These are phyloP conservation scores for Saturnispora saitoi DNA, from an alignment of 805 yeast genomes.

Conservation along the genomic window DNA sequence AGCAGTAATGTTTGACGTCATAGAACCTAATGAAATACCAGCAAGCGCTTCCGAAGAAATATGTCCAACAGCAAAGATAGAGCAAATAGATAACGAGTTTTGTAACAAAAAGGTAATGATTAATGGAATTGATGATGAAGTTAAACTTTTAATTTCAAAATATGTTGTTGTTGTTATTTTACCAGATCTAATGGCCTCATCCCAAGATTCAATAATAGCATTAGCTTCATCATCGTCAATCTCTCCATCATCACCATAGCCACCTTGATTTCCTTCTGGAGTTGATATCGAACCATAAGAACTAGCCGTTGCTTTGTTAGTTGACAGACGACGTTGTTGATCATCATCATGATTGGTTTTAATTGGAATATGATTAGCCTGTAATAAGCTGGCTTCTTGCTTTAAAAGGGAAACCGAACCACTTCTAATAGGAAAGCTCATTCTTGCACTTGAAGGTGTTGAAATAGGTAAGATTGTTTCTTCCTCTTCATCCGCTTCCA, in stretches of 20 bases:
- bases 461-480: not conserved
- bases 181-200: slow-evolving; percentile 27
- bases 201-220: slow-evolving; percentile 27
- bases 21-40: slow-evolving; percentile 64
- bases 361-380: slow-evolving; percentile 23
- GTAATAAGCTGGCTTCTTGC: slow-evolving; percentile 25
- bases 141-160: slow-evolving; percentile 34
- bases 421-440: not conserved
- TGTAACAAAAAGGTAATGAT: slow-evolving; percentile 61
- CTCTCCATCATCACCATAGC: not conserved
- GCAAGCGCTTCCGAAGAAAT: slow-evolving; percentile 65
- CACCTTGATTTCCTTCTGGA: not conserved
- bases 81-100: slow-evolving; percentile 66
- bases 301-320: not conserved
- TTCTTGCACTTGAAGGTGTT: not conserved
- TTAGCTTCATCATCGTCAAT: slow-evolving; percentile 12
- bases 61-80: slow-evolving; percentile 70
- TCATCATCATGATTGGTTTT: slow-evolving; percentile 9
- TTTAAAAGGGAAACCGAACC: slow-evolving; percentile 9
- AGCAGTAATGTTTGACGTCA: slow-evolving; percentile 73
- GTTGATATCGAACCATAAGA: not conserved
- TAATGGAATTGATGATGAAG: slow-evolving; percentile 45
- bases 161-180: slow-evolving; percentile 36
- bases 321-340: not conserved
- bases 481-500: slow-evolving; percentile 18